phyloP scores from a whole-genome alignment of 139 green algal genomes.

The Chlorella sp. region DNA sequence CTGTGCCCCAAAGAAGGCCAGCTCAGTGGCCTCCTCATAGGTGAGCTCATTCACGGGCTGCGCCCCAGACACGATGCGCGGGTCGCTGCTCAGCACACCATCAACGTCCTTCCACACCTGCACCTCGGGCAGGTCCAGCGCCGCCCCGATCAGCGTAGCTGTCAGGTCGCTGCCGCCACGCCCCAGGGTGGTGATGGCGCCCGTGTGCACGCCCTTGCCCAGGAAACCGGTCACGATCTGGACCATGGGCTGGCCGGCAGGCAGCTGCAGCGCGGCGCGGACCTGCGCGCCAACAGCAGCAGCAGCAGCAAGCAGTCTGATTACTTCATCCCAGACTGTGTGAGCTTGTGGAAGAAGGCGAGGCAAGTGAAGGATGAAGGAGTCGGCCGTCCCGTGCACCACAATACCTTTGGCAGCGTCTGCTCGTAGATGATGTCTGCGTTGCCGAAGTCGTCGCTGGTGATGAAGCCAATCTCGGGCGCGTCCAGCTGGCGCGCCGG shows the following conservation, averaged over 20 bases:
- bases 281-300: constrained; percentile 9
- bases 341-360: background rate
- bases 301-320: background rate
- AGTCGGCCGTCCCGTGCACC: background rate
- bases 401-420: background rate
- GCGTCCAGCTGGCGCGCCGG: constrained; percentile 78
- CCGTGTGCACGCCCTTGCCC: constrained; percentile 53
- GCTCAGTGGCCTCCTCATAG: constrained; percentile 96
- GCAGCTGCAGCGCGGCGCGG: constrained; percentile 8
- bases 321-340: too few relatives aligned
- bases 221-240: constrained; percentile 79
- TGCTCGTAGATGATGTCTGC: constrained; percentile 50
- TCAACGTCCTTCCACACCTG: constrained; percentile 20
- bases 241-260: background rate
- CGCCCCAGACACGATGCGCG: constrained; percentile 70
- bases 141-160: constrained; percentile 88
- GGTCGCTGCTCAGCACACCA: constrained; percentile 91
- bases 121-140: constrained; percentile 30
- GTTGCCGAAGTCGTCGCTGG: constrained; percentile 91
- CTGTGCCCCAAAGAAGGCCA: constrained; percentile 95
- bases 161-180: constrained; percentile 94
- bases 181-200: constrained; percentile 94
- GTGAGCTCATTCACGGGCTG: constrained; percentile 84
- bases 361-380: background rate
- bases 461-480: constrained; percentile 80